A percentile compares a stretch with the other conserved stretches of the same genome.
phyloP scores from a whole-genome alignment of 2,329 filamentous ascomycete species.

The Biscogniauxia sp. region DNA sequence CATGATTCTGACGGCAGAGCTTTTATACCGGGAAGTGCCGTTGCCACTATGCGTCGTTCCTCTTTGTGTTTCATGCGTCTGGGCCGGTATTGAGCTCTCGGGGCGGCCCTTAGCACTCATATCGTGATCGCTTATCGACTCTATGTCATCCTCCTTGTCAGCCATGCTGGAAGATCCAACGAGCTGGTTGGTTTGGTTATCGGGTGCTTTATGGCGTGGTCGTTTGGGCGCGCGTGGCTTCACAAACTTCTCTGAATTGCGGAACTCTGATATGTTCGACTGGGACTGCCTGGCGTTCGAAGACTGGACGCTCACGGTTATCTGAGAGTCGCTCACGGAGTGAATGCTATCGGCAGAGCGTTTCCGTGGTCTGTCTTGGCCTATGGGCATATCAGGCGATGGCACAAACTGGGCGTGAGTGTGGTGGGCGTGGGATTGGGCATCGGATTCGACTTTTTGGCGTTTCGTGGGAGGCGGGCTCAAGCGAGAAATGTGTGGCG shows the following conservation, averaged over 20 bases:
- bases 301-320: conserved; percentile 12
- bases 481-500: conserved; percentile 2
- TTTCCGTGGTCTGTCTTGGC: conserved; percentile 14
- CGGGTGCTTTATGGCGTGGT: background rate
- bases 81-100: too few species aligned
- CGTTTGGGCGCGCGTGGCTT: background rate
- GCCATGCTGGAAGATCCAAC: background rate
- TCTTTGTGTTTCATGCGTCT: background rate
- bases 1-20: background rate
- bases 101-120: background rate
- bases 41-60: background rate
- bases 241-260: background rate
- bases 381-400: background rate
- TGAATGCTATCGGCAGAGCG: conserved; percentile 15
- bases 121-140: background rate
- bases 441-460: conserved; percentile 15
- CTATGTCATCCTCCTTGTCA: background rate
- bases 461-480: conserved; percentile 22
- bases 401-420: conserved; percentile 14
- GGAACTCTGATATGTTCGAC: conserved; percentile 13
- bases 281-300: conserved; percentile 12
- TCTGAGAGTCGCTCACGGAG: conserved; percentile 21
- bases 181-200: background rate
- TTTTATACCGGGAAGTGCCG: too few species aligned
- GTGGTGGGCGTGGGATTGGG: conserved; percentile 3